phyloP scores from a whole-genome alignment of 371 early-diverging fungal genomes.

The Mucor plumbeus region DNA sequence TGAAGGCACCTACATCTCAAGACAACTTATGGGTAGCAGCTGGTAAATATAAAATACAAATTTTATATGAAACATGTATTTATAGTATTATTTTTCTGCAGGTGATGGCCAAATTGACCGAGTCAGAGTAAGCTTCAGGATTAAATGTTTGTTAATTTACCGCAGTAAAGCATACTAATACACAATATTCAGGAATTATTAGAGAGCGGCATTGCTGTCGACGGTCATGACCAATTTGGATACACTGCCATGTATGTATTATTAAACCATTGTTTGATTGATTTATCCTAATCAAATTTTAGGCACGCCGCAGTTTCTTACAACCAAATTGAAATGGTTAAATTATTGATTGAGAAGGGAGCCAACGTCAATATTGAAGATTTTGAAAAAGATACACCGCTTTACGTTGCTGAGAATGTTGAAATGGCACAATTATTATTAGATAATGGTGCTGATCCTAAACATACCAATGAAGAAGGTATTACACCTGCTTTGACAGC shows the following conservation, averaged over 20 bases:
- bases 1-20: conserved; percentile 31
- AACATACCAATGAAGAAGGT: conserved; percentile 66
- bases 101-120: conserved; percentile 55
- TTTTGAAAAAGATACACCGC: conserved; percentile 84
- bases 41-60: conserved; percentile 28
- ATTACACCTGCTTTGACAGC: conserved; percentile 49
- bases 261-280: neutral
- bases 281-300: neutral
- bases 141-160: neutral
- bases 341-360: conserved; percentile 54
- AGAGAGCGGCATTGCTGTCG: conserved; percentile 52
- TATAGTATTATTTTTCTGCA: neutral
- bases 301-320: conserved; percentile 77
- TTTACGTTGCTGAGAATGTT: conserved; percentile 81
- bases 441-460: conserved; percentile 75
- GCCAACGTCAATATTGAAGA: conserved; percentile 77
- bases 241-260: conserved; percentile 70
- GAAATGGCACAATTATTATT: conserved; percentile 75
- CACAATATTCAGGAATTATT: conserved; percentile 38
- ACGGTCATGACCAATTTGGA: conserved; percentile 73
- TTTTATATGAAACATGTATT: neutral
- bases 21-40: conserved; percentile 58
- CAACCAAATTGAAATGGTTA: conserved; percentile 60
- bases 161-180: neutral
- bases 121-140: conserved; percentile 38